Conservation (phyloP, 2,329 filamentous ascomycete genomes). For the Pseudogymnoascus sp. region DNA sequence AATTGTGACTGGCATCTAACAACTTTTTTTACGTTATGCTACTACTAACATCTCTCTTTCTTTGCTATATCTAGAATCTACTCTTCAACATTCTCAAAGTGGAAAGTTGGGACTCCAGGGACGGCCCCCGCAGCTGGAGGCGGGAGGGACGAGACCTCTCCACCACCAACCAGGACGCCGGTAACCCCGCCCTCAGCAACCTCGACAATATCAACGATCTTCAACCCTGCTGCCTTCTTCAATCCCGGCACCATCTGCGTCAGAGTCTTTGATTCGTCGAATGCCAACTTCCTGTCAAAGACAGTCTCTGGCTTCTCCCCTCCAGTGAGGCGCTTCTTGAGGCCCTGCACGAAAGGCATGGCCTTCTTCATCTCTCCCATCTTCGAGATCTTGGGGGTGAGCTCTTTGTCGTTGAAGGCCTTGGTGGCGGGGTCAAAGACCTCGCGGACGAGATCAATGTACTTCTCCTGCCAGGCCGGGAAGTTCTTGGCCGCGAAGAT, state of each 20-base stretch:
- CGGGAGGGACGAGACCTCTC: slow-evolving; percentile 50
- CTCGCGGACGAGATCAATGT: slow-evolving; percentile 70
- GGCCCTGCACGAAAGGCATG: slow-evolving; percentile 86
- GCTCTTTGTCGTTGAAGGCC: slow-evolving; percentile 67
- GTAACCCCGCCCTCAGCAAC: slow-evolving; percentile 65
- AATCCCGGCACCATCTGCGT: slow-evolving; percentile 71
- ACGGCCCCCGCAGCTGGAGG: slow-evolving; percentile 64
- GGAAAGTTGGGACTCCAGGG: slow-evolving; percentile 73
- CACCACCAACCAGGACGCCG: slow-evolving; percentile 46
- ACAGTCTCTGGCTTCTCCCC: slow-evolving; percentile 61
- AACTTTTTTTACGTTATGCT: slow-evolving; percentile 5
- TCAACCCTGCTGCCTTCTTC: slow-evolving; percentile 66
- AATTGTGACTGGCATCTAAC: slow-evolving; percentile 1
- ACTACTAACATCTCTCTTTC: not conserved
- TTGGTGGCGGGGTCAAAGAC: slow-evolving; percentile 57
- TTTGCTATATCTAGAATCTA: slow-evolving; percentile 3
- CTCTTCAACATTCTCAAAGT: slow-evolving; percentile 71
- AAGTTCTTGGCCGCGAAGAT: slow-evolving; percentile 75
- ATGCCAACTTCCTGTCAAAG: slow-evolving; percentile 75
- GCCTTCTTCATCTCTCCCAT: slow-evolving; percentile 90
- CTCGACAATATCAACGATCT: slow-evolving; percentile 61
- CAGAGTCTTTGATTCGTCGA: slow-evolving; percentile 74
- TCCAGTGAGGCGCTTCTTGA: slow-evolving; percentile 74
- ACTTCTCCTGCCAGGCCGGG: slow-evolving; percentile 87
- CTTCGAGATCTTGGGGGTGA: slow-evolving; percentile 73